A percentile compares a stretch with the other conserved stretches of the same genome.
These are phyloP conservation scores for Thalassiosira exigua DNA, from an alignment of 352 stramenopile genomes.

Conservation along the genomic window DNA sequence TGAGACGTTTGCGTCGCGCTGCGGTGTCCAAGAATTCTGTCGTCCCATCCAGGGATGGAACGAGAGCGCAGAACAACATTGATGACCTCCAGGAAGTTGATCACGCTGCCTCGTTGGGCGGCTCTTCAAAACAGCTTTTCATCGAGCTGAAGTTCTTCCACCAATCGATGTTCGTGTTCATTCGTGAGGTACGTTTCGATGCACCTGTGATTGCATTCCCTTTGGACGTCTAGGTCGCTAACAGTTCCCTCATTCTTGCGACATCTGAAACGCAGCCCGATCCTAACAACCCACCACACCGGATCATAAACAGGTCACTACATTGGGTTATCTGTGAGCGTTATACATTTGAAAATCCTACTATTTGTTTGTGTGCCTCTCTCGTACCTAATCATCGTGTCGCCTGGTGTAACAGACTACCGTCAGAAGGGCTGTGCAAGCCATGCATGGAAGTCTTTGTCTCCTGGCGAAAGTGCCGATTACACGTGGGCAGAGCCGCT, in stretches of 20 bases:
- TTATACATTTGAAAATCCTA: neutral
- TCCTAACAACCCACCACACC: conserved; percentile 61
- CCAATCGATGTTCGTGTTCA: conserved; percentile 79
- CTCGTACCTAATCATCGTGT: neutral
- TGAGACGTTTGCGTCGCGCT: conserved; percentile 67
- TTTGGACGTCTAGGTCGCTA: too few relatives aligned
- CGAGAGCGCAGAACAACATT: neutral
- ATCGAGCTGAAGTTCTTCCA: conserved; percentile 79
- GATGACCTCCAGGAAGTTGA: conserved; percentile 44
- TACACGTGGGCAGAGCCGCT: conserved; percentile 86
- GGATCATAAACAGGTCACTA: conserved; percentile 81
- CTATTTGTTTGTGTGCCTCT: neutral
- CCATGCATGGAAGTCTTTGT: conserved; percentile 81
- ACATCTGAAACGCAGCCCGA: conserved; percentile 25
- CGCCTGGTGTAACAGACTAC: conserved; percentile 71
- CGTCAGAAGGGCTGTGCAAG: conserved; percentile 75
- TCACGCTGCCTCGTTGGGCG: conserved; percentile 4
- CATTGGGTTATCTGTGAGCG: conserved; percentile 41
- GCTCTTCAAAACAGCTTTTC: conserved; percentile 48
- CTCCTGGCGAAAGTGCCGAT: conserved; percentile 68
- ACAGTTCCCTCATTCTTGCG: too few relatives aligned
- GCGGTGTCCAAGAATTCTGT: conserved; percentile 42
- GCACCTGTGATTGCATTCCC: too few relatives aligned
- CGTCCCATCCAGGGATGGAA: neutral
- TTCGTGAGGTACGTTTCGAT: too few relatives aligned